Percentiles rank a stretch among this genome's conserved stretches.
Conservation (phyloP, 2,329 filamentous ascomycete genomes). For the Coleophoma crateriformis region DNA sequence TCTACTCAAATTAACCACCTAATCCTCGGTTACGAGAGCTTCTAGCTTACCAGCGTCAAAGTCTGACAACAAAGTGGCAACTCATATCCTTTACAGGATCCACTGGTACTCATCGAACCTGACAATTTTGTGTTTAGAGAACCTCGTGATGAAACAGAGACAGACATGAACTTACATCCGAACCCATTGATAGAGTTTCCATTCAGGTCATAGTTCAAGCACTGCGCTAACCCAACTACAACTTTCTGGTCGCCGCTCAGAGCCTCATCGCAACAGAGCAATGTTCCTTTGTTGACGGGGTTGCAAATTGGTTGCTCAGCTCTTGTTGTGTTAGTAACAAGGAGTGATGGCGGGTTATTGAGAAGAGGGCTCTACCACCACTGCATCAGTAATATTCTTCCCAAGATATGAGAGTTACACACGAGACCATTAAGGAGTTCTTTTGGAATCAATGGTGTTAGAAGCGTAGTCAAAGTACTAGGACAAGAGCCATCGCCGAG, state of each 20-base stretch:
- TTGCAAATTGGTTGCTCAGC: slow-evolving; percentile 3
- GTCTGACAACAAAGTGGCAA: neutral
- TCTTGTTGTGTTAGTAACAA: slow-evolving; percentile 7
- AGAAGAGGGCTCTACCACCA: slow-evolving; percentile 1
- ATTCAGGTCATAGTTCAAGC: slow-evolving; percentile 8
- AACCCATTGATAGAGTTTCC: slow-evolving; percentile 12
- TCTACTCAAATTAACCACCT: neutral
- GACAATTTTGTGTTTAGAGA: no score
- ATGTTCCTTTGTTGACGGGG: slow-evolving; percentile 8
- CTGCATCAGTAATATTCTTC: no score
- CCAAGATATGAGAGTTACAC: neutral
- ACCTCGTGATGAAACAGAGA: no score
- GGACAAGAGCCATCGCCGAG: neutral
- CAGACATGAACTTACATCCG: neutral
- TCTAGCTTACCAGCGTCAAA: neutral
- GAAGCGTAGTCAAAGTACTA: slow-evolving; percentile 1
- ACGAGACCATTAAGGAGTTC: neutral
- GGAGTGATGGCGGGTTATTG: slow-evolving; percentile 5
- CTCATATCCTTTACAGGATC: neutral
- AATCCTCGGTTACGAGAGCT: no score
- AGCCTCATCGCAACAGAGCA: slow-evolving; percentile 9
- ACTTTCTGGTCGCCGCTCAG: slow-evolving; percentile 13
- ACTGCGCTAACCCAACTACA: slow-evolving; percentile 6
- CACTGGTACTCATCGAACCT: neutral
- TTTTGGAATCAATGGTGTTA: neutral